Percentiles rank a stretch among this genome's conserved stretches.
Evolutionary conservation across 352 stramenopile species (phyloP).

Genomic region (Phytophthora cajani): DNA sequence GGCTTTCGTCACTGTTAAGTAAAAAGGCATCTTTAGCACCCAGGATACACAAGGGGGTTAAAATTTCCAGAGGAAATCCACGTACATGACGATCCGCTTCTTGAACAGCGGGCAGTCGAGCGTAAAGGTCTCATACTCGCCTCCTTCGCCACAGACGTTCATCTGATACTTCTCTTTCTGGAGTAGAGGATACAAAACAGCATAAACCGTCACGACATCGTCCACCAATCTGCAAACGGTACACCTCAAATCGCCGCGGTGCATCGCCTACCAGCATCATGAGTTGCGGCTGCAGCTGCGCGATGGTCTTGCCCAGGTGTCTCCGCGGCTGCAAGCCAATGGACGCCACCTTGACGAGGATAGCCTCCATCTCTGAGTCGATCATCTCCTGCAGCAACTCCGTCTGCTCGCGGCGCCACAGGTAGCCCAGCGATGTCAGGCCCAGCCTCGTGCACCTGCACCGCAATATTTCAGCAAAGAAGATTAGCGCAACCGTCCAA

Average conservation of each 20-base stretch:
- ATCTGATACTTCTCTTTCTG: slow-evolving; percentile 96
- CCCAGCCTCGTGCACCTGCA: slow-evolving; percentile 91
- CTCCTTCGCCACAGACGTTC: slow-evolving; percentile 98
- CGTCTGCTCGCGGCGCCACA: slow-evolving; percentile 95
- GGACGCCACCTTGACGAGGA: slow-evolving; percentile 97
- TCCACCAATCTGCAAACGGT: slow-evolving; percentile 18
- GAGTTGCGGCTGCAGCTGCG: slow-evolving; percentile 89
- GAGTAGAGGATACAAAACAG: neutral
- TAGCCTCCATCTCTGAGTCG: slow-evolving; percentile 92
- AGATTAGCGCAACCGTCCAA: neutral
- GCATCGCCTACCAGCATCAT: slow-evolving; percentile 67
- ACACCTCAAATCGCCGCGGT: slow-evolving; percentile 2
- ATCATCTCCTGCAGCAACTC: slow-evolving; percentile 96
- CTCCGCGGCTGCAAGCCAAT: slow-evolving; percentile 90
- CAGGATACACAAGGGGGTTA: neutral
- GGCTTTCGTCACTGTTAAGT: slow-evolving; percentile 81
- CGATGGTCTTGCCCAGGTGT: slow-evolving; percentile 89
- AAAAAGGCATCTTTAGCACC: neutral
- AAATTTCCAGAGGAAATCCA: neutral
- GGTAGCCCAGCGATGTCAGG: slow-evolving; percentile 95
- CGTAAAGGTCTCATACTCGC: slow-evolving; percentile 99
- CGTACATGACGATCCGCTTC: slow-evolving; percentile 91
- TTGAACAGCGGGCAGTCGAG: slow-evolving; percentile 97
- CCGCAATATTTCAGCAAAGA: neutral
- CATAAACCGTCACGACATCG: slow-evolving; percentile 9